Percentiles rank a stretch among this genome's conserved stretches.
Conservation (phyloP, 139 green algal species). For the Penium margaritaceum region DNA sequence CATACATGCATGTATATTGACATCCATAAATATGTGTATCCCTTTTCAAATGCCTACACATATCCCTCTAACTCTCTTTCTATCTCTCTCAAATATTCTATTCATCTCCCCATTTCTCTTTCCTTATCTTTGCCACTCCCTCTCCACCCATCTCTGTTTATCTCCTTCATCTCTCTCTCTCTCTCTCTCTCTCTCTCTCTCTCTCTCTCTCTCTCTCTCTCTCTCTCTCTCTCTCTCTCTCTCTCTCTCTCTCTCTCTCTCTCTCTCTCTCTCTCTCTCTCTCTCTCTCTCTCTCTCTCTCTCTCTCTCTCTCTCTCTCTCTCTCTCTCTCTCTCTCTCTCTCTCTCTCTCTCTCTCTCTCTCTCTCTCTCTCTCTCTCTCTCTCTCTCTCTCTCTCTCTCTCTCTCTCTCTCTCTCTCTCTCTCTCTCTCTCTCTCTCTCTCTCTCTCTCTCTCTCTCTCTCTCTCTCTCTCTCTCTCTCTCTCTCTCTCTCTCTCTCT, state of each 20-base stretch:
- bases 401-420: neutral
- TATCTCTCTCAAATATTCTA: neutral
- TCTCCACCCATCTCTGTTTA: neutral
- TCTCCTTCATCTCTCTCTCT: neutral
- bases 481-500: conserved; percentile 1
- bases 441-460: neutral
- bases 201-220: neutral
- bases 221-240: conserved; percentile 1
- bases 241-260: conserved; percentile 1
- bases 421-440: neutral
- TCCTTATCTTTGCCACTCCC: neutral
- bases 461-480: neutral
- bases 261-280: neutral
- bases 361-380: neutral
- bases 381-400: neutral
- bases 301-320: conserved; percentile 1
- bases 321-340: conserved; percentile 1
- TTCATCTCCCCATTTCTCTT: neutral
- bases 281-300: conserved; percentile 1
- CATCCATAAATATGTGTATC: too few relatives aligned
- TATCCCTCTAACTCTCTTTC: too few relatives aligned
- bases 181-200: neutral
- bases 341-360: conserved; percentile 1
- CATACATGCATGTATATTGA: too few relatives aligned
- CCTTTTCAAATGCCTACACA: too few relatives aligned